Evolutionary conservation across 164 flowering plant species (phyloP), one percentile per base, ranked within the genome.

Genomic region (Nymphaea colorata): DNA sequence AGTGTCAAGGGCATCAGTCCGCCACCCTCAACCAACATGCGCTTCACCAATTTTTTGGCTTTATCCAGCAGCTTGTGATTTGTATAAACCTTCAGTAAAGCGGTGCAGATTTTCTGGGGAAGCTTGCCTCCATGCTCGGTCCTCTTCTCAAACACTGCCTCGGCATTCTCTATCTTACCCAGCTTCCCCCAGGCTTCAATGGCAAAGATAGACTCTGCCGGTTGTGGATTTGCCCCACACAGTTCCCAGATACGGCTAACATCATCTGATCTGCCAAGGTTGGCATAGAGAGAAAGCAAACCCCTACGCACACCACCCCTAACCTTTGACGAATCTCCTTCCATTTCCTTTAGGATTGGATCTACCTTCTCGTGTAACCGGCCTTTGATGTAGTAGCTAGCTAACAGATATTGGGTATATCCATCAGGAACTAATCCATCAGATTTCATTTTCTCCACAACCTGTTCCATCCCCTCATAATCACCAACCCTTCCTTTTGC

Each of bases 161-260:
- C 98, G 0, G 96, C 96, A 62, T 93, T 84, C 55, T 84, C 86
- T 25, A 86, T 45, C 36, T 73, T 79, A 41, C 83, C 79, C 51
- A 93, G 75, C 80, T 80, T 85, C 3, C 98, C 97, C 84, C 85
- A 93, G 57, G 98, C 91, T 69, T 80, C 84, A 74, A 93, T 83
- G 15, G 89, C 92, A 66, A 91, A 84, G 41, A 77, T 0, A 67
- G 76, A 86, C 70, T 90, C 97, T 0, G 44, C 70, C 17, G 69
- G n/a, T 44, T 77, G 69, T 11, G 87, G 87, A 14, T 74, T 71
- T 7, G 77, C 36, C 72, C 82, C 85, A 60, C 92, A 85, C 4
- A 68, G 66, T 74, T 81, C 74, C 98, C 97, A 93, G 67, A 90
- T 41, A 61, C 94, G 78, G 15, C 55, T 70, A 62, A 90, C 97